These are phyloP conservation scores for Leccinum fibrillosum DNA, from an alignment of 768 basidiomycete genomes.

Conservation along the genomic window DNA sequence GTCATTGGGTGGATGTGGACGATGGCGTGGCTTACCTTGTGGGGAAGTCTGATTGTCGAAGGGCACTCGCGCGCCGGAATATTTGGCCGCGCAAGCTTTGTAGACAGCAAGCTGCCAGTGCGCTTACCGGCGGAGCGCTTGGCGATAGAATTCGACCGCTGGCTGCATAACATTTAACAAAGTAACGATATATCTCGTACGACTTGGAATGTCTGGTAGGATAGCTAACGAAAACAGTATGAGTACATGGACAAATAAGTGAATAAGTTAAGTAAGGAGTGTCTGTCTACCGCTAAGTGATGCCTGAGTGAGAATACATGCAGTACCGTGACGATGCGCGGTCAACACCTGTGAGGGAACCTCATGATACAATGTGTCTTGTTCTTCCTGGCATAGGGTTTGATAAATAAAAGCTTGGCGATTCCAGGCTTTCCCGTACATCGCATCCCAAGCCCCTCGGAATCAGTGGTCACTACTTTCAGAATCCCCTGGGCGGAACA, in stretches of 20 bases:
- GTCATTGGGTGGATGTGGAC: slow-evolving; percentile 35
- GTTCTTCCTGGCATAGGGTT: background rate
- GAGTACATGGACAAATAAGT: background rate
- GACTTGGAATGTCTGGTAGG: background rate
- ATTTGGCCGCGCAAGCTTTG: slow-evolving; percentile 2
- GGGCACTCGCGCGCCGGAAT: slow-evolving; percentile 15
- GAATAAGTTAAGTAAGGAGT: background rate
- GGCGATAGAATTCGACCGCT: slow-evolving; percentile 11
- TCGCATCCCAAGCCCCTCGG: background rate
- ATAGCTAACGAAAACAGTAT: background rate
- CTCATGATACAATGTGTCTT: background rate
- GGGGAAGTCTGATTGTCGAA: slow-evolving; percentile 24
- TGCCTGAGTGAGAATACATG: background rate
- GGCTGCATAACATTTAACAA: slow-evolving; percentile 7
- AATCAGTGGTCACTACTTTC: background rate
- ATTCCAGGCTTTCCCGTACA: background rate
- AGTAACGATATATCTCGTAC: background rate
- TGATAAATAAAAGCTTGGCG: background rate
- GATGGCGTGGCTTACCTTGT: slow-evolving; percentile 24
- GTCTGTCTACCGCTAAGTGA: background rate
- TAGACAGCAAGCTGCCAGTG: slow-evolving; percentile 8
- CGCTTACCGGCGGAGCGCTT: slow-evolving; percentile 7
- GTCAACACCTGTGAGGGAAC: background rate
- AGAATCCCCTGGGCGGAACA: background rate
- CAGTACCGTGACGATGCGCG: background rate